These are phyloP conservation scores for Debaryomyces udenii DNA, from an alignment of 1,139 yeast species.

Conservation along the genomic window DNA sequence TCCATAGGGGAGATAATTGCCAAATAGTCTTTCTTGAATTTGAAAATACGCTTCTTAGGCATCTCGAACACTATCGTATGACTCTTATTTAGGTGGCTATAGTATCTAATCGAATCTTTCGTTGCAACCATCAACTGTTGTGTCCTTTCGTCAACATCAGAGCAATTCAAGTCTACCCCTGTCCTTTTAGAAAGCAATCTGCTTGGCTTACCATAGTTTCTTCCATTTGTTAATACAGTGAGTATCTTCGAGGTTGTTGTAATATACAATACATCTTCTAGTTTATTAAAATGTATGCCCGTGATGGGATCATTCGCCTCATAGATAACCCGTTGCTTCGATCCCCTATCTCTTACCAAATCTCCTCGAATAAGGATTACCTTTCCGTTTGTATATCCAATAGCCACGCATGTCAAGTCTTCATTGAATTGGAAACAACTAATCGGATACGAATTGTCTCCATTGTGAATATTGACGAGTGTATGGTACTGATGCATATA, in stretches of 20 bases:
- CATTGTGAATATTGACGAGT: slow-evolving; percentile 43
- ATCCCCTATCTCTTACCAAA: slow-evolving; percentile 82
- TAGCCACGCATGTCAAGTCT: slow-evolving; percentile 67
- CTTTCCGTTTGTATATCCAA: slow-evolving; percentile 88
- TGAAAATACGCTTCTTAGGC: slow-evolving; percentile 56
- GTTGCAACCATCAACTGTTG: slow-evolving; percentile 57
- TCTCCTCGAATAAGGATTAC: slow-evolving; percentile 88
- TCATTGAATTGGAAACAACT: slow-evolving; percentile 62
- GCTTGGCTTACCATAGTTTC: slow-evolving; percentile 71
- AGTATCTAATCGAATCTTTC: slow-evolving; percentile 54
- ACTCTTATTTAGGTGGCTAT: slow-evolving; percentile 57
- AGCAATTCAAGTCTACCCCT: slow-evolving; percentile 78
- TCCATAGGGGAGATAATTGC: slow-evolving; percentile 56
- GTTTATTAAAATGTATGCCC: slow-evolving; percentile 60
- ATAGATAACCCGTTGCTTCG: slow-evolving; percentile 79
- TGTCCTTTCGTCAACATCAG: slow-evolving; percentile 41
- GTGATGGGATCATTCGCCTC: slow-evolving; percentile 81
- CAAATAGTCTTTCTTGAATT: slow-evolving; percentile 51
- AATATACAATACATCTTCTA: slow-evolving; percentile 53
- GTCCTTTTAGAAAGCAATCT: slow-evolving; percentile 57
- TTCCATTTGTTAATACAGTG: slow-evolving; percentile 77
- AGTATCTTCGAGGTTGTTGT: slow-evolving; percentile 72
- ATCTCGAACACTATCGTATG: slow-evolving; percentile 61
- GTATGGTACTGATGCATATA: slow-evolving; percentile 37
- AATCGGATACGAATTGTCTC: slow-evolving; percentile 70